Percentiles rank a stretch among this genome's conserved stretches.
Evolutionary conservation across 768 basidiomycete genomes (phyloP).

Genomic region (Lactarius pseudohatsudake): DNA sequence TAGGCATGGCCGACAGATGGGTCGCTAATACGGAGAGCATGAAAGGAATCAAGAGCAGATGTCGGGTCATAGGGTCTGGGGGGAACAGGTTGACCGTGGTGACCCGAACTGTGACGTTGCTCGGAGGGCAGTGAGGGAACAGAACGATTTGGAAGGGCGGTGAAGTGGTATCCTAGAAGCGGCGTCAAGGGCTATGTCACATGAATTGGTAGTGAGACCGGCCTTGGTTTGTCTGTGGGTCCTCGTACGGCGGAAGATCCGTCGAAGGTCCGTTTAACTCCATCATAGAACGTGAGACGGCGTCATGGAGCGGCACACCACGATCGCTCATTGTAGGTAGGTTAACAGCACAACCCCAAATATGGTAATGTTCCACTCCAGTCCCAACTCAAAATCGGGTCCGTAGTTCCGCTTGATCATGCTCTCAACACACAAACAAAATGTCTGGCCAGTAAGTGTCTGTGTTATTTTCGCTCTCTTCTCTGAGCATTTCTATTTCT

Average conservation of each 20-base stretch:
- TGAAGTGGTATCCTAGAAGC: slow-evolving; percentile 13
- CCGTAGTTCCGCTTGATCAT: not conserved
- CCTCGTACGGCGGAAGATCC: slow-evolving; percentile 7
- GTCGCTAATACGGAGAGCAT: slow-evolving; percentile 53
- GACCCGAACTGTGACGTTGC: slow-evolving; percentile 5
- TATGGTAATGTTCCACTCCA: slow-evolving; percentile 1
- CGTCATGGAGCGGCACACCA: not conserved
- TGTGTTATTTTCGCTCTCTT: not conserved
- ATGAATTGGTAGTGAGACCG: not conserved
- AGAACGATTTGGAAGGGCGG: slow-evolving; percentile 19
- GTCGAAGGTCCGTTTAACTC: slow-evolving; percentile 6
- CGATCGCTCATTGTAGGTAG: slow-evolving; percentile 3
- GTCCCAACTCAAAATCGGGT: not conserved
- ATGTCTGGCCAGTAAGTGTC: slow-evolving; percentile 11
- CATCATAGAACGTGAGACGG: slow-evolving; percentile 14
- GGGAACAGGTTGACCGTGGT: slow-evolving; percentile 3
- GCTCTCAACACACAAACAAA: not conserved
- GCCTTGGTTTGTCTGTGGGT: slow-evolving; percentile 8
- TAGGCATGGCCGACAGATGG: slow-evolving; percentile 35
- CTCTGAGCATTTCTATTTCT: not conserved
- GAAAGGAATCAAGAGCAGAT: slow-evolving; percentile 50
- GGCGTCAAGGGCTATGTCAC: slow-evolving; percentile 2
- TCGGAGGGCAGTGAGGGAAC: slow-evolving; percentile 25
- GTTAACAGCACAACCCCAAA: not conserved
- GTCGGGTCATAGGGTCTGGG: slow-evolving; percentile 43